Evolutionary conservation across 2,329 filamentous ascomycete genomes (phyloP), one percentile per base, ranked within the genome.

Genomic region (Leptodontidium sp.): DNA sequence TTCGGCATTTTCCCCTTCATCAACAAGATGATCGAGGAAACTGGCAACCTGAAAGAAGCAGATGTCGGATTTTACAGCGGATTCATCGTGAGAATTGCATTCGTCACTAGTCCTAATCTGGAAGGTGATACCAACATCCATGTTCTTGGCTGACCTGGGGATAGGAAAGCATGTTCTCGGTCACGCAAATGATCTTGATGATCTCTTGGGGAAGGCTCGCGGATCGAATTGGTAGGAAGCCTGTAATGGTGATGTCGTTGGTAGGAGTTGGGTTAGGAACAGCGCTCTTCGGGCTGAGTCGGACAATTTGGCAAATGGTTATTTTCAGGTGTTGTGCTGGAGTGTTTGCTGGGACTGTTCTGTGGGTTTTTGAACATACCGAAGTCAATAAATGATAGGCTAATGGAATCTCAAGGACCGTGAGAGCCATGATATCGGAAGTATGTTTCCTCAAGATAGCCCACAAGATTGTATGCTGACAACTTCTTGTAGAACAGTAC

Each of bases 1-100:
- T 95, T 94, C 82, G 88, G 85, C 77, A 93, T 95, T 78, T 92
- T 95, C 75, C 91, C 92, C 0, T 95, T 92, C 80, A 87, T 96
- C 79, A 93, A 90, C 75, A 83, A 90, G 76, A 95, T 95, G 92
- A 88, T 93, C 47, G 82, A 87, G 78, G 83, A 86, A 67, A 90
- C 89, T 68, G 91, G 91, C 11, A 75, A 83, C 12, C 80, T 95
- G 1, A 78, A 84, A 1, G 82, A 87, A 55, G 81, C 85, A n/a
- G 90, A 93, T 77, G 88, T 93, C 3, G 93, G 93, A 1, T 95
- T 94, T 81, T 95, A 93, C 82, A 88, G 85, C 67, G 93, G 93
- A 1, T 81, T 94, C 14, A 93, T 95, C 77, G 76, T 77, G 61
- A n/a, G 69, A 71, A 40, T 26, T 59, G 9, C 15, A 24, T 43